Percentiles rank a stretch among this genome's conserved stretches.
phyloP scores from a whole-genome alignment of 805 yeast genomes.

The Cyberlindnera saturnus region DNA sequence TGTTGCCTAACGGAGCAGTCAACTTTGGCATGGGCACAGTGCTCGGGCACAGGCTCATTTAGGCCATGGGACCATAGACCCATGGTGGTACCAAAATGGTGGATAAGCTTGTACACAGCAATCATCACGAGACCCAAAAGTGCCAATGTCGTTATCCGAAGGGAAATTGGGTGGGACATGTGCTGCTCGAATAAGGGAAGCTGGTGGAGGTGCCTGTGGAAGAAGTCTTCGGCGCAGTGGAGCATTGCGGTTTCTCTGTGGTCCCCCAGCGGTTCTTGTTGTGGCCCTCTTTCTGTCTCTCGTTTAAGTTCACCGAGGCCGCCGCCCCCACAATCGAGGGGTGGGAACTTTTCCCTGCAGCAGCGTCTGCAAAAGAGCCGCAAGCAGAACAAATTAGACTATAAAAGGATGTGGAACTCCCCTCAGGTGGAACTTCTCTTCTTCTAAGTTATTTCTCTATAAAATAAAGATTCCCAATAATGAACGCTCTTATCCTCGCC shows the following conservation, averaged over 20 bases:
- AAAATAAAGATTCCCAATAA: not conserved
- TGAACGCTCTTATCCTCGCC: slow-evolving; percentile 5
- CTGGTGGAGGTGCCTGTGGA: slow-evolving; percentile 1
- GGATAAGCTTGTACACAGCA: slow-evolving; percentile 31
- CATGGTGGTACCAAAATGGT: slow-evolving; percentile 37
- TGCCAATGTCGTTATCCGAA: slow-evolving; percentile 20
- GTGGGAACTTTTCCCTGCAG: not conserved
- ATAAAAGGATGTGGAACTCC: too few relatives aligned
- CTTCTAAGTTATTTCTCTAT: not conserved
- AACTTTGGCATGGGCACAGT: slow-evolving; percentile 66
- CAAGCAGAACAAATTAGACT: too few relatives aligned
- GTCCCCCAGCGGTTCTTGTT: too few relatives aligned
- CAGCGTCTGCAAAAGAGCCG: too few relatives aligned
- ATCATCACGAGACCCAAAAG: slow-evolving; percentile 17
- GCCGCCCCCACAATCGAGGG: not conserved
- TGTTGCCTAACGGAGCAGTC: slow-evolving; percentile 1
- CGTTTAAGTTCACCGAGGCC: not conserved
- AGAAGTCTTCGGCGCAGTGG: slow-evolving; percentile 1
- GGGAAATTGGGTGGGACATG: slow-evolving; percentile 17
- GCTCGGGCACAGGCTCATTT: slow-evolving; percentile 62
- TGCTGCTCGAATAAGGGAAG: slow-evolving; percentile 16
- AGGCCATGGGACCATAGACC: slow-evolving; percentile 31
- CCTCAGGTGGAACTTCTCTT: not conserved
- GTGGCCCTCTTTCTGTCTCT: not conserved
- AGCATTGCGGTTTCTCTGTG: not conserved